These are phyloP conservation scores for Citrus sinensis DNA, from an alignment of 345 rosid genomes.

Conservation along the genomic window DNA sequence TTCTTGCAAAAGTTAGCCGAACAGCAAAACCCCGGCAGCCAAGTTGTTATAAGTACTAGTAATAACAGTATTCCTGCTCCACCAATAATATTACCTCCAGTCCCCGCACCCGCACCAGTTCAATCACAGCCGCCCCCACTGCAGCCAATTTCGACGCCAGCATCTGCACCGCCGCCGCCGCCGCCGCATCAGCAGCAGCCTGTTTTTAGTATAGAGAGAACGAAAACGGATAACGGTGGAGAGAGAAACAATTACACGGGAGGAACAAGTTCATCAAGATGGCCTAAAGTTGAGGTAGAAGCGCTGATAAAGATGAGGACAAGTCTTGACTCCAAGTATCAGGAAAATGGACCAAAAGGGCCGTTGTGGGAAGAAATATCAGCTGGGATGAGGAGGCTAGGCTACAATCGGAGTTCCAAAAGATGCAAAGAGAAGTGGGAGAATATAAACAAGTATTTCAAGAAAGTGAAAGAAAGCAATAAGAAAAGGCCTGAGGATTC, in stretches of 20 bases:
- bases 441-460: slow-evolving; percentile 77
- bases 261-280: slow-evolving; percentile 41
- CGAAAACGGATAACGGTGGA: slow-evolving; percentile 10
- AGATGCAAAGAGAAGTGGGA: slow-evolving; percentile 85
- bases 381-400: slow-evolving; percentile 43
- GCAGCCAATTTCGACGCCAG: not conserved
- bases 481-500: slow-evolving; percentile 57
- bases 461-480: slow-evolving; percentile 64
- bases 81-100: not conserved
- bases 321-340: slow-evolving; percentile 43
- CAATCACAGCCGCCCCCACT: slow-evolving; percentile 1
- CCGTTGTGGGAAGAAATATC: slow-evolving; percentile 75
- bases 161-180: not conserved
- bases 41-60: not conserved
- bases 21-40: slow-evolving; percentile 17
- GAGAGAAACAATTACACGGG: not conserved
- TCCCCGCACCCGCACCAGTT: not conserved
- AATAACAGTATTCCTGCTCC: not conserved
- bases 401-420: slow-evolving; percentile 54
- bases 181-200: slow-evolving; percentile 10
- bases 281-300: slow-evolving; percentile 66
- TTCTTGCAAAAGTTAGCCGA: slow-evolving; percentile 40
- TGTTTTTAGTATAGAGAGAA: not conserved
- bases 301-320: slow-evolving; percentile 50
- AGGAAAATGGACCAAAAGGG: slow-evolving; percentile 57